Conservation (phyloP, 2,329 filamentous ascomycete species). For the Graphium sp. region DNA sequence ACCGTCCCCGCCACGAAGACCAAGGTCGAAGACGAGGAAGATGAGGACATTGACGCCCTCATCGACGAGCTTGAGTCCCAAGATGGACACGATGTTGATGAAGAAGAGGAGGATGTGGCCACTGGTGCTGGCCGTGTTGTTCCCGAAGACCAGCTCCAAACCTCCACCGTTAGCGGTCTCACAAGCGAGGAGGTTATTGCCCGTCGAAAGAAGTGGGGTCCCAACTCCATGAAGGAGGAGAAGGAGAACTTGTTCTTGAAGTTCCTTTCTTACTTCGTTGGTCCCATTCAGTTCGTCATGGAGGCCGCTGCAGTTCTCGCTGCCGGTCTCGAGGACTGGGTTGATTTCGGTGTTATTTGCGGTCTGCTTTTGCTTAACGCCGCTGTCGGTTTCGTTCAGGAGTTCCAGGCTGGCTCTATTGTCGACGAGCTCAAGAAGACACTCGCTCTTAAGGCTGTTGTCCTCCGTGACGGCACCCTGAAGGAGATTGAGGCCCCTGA, state of each 20-base stretch:
- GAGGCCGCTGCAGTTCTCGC: slow-evolving; percentile 69
- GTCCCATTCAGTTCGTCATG: slow-evolving; percentile 90
- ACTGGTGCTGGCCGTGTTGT: slow-evolving; percentile 41
- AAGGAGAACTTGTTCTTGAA: slow-evolving; percentile 64
- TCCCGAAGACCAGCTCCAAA: slow-evolving; percentile 63
- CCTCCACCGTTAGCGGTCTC: slow-evolving; percentile 51
- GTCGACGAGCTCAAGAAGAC: slow-evolving; percentile 87
- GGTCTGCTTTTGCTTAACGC: slow-evolving; percentile 73
- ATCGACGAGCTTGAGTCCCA: slow-evolving; percentile 78
- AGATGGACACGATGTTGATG: slow-evolving; percentile 51
- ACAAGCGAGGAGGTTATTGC: slow-evolving; percentile 50
- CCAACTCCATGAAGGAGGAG: slow-evolving; percentile 85
- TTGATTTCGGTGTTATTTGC: slow-evolving; percentile 86
- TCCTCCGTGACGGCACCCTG: slow-evolving; percentile 62
- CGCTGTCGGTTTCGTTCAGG: slow-evolving; percentile 71
- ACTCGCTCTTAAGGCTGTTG: slow-evolving; percentile 71
- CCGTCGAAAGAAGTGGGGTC: slow-evolving; percentile 54
- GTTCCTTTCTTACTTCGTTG: slow-evolving; percentile 69
- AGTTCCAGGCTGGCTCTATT: slow-evolving; percentile 79
- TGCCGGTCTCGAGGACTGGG: slow-evolving; percentile 74
- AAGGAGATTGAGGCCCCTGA: slow-evolving; percentile 69
- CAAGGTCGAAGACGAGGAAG: slow-evolving; percentile 51
- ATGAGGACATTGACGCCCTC: slow-evolving; percentile 72
- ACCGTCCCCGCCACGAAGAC: slow-evolving; percentile 19
- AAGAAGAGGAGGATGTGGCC: slow-evolving; percentile 32